Evolutionary conservation across 345 rosid species (phyloP).

Genomic region (Rhizophora mangle): DNA sequence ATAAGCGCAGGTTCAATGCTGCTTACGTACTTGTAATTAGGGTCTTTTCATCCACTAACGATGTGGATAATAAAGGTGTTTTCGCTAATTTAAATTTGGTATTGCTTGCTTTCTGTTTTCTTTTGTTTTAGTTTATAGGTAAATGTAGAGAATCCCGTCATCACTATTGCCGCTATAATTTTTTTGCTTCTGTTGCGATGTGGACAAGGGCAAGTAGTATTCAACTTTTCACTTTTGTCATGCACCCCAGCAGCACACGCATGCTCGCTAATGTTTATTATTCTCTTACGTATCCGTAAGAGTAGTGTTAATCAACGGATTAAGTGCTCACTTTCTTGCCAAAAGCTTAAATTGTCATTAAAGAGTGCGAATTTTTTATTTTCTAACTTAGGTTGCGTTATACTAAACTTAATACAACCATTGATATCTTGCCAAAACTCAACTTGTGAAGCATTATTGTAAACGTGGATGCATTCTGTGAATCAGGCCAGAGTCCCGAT

Average conservation of each 20-base stretch:
- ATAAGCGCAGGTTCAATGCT: slow-evolving; percentile 17
- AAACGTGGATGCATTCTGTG: no score
- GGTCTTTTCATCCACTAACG: slow-evolving; percentile 41
- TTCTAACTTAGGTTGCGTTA: no score
- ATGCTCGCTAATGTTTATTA: no score
- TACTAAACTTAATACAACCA: no score
- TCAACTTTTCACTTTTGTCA: not conserved
- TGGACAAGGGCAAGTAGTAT: not conserved
- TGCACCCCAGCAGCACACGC: not conserved
- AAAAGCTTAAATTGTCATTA: no score
- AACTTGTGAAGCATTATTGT: no score
- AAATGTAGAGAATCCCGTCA: not conserved
- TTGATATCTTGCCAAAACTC: no score
- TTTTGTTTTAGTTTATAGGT: not conserved
- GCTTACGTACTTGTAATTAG: slow-evolving; percentile 38
- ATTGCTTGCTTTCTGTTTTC: not conserved
- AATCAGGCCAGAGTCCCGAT: no score
- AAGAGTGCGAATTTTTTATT: no score
- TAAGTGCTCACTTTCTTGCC: no score
- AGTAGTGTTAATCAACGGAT: no score
- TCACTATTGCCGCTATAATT: not conserved
- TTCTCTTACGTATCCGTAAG: no score
- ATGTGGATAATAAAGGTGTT: slow-evolving; percentile 35
- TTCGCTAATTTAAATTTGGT: slow-evolving; percentile 1
- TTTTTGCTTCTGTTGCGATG: not conserved